Percentiles rank a stretch among this genome's conserved stretches.
These are phyloP conservation scores for Phytophthora lateralis DNA, from an alignment of 352 stramenopile genomes.

Conservation along the genomic window DNA sequence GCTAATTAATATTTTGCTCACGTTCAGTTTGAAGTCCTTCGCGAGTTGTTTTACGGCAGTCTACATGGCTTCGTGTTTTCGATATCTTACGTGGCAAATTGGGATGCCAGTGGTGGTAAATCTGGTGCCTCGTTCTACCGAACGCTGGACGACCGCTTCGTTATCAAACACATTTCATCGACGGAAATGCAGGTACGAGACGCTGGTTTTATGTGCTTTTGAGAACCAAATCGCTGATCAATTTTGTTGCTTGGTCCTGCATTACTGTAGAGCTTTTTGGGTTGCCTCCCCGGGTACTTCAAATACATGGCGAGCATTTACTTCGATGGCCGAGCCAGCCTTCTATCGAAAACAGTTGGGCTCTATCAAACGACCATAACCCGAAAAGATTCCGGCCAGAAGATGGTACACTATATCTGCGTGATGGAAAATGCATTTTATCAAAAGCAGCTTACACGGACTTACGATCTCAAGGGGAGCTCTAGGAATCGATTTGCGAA, in stretches of 20 bases:
- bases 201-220: too few relatives aligned
- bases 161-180: conserved; percentile 98
- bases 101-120: conserved; percentile 96
- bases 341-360: conserved; percentile 97
- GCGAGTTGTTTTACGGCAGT: conserved; percentile 87
- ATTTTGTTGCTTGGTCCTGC: neutral
- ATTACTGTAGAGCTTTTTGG: conserved; percentile 77
- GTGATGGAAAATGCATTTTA: conserved; percentile 98
- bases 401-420: conserved; percentile 91
- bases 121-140: conserved; percentile 96
- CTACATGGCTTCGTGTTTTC: conserved; percentile 79
- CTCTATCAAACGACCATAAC: conserved; percentile 98
- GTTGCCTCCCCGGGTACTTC: conserved; percentile 93
- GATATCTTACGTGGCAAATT: conserved; percentile 83
- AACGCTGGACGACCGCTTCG: conserved; percentile 96
- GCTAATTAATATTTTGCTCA: conserved; percentile 4
- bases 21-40: conserved; percentile 91
- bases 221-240: too few relatives aligned
- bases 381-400: conserved; percentile 91
- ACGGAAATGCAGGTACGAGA: conserved; percentile 96
- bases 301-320: conserved; percentile 97
- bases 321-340: conserved; percentile 93
- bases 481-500: conserved; percentile 94
- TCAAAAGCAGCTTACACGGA: conserved; percentile 91
- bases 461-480: conserved; percentile 99